Evolutionary conservation across 805 yeast species (phyloP), one percentile per base, ranked within the genome.

Genomic region (Starmerella stigmatis): DNA sequence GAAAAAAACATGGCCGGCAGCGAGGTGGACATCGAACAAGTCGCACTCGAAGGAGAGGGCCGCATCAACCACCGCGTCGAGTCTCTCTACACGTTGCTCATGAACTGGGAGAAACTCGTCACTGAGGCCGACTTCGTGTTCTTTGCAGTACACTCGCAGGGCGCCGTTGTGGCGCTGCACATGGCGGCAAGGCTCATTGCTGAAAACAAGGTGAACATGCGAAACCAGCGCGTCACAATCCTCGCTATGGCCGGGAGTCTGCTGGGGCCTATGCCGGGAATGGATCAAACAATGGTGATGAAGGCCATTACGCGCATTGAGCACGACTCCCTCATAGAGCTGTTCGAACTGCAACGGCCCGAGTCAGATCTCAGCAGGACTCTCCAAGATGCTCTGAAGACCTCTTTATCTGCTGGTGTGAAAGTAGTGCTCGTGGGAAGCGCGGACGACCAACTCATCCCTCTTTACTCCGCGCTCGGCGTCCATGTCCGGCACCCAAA

Each of bases 211-310:
- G 57, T 68, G 1, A 42, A 47, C 16, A 62, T 64, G 32, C 56
- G 56, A 25, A 65, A 62, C 43, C 72, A 74, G 49, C 61, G 73
- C 19, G 71, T 88, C 12, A 85, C 92, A 0, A 66, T 89, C 16
- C 64, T 89, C 41, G 89, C 89, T 3, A 89, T 89, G 98, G 97
- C 97, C 0, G 97, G 97, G 1, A 76, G 88, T 20, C 85, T 86
- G 56, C 77, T 85, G 60, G 98, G 98, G 0, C 98, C 98, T 2
- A 83, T 85, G 59, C 85, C 78, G 53, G 96, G 96, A 0, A 75
- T 77, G 55, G 97, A 92, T 59, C 86, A 85, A 60, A 77, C 79
- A 9, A 66, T 86, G 21, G 74, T 88, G 50, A 79, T 89, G 63
- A 74, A 86, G 52, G 96, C 96, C 0, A 86, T 86, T 57, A 80